phyloP scores from a whole-genome alignment of 495 filamentous ascomycete species.

The Tuber melanosporum region DNA sequence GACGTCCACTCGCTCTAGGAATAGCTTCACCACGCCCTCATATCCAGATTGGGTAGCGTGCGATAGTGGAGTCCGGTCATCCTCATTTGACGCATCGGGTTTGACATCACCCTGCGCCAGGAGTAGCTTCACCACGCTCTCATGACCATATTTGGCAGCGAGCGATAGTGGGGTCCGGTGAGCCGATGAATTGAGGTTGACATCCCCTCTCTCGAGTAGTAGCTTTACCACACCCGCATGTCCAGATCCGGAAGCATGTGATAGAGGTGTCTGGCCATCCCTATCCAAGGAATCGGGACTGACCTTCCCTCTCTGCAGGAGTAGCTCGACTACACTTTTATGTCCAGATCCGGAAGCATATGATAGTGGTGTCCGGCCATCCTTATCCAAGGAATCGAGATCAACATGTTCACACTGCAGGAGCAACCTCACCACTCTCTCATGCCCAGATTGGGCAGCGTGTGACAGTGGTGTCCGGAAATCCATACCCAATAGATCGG shows the following conservation, averaged over 20 bases:
- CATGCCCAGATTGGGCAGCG: constrained; percentile 36
- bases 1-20: not conserved
- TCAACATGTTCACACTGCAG: constrained; percentile 22
- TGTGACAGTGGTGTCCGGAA: constrained; percentile 39
- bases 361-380: constrained; percentile 43
- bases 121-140: not conserved
- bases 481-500: constrained; percentile 7
- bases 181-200: not conserved
- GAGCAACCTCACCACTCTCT: constrained; percentile 34
- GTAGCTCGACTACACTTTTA: constrained; percentile 39
- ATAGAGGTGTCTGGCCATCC: constrained; percentile 34
- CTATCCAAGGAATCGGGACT: constrained; percentile 11
- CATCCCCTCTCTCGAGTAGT: not conserved
- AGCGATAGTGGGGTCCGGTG: not conserved
- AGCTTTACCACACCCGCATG: not conserved
- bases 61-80: not conserved
- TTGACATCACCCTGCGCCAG: not conserved
- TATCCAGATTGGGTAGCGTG: not conserved
- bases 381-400: constrained; percentile 20
- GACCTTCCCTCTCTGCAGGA: not conserved
- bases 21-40: not conserved
- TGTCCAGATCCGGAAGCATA: constrained; percentile 44
- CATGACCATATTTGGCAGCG: too few species aligned
- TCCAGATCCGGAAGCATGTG: not conserved
- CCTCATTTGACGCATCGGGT: not conserved